phyloP scores from a whole-genome alignment of 164 flowering plant genomes.

The Saururus chinensis region DNA sequence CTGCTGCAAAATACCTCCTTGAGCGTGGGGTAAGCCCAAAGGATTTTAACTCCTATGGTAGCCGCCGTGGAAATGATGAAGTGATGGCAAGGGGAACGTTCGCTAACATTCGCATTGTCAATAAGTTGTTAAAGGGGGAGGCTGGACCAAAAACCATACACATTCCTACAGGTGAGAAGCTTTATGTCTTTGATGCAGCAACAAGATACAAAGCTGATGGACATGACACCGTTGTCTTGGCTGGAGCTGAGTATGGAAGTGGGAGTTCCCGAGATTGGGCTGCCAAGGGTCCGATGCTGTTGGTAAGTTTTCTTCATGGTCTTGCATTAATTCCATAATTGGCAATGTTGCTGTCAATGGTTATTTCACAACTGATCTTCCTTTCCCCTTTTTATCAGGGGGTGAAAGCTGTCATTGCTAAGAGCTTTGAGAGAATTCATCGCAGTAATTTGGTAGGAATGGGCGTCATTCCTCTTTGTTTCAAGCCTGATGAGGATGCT shows the following conservation, averaged over 20 bases:
- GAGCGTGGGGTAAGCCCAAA: constrained; percentile 49
- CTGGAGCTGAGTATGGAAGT: constrained; percentile 81
- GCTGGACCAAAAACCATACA: constrained; percentile 62
- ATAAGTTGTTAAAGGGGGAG: constrained; percentile 65
- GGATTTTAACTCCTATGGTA: constrained; percentile 75
- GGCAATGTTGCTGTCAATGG: no score
- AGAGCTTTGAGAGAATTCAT: constrained; percentile 40
- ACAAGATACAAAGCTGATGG: constrained; percentile 59
- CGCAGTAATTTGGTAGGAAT: constrained; percentile 37
- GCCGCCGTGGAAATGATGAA: constrained; percentile 75
- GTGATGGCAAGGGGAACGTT: constrained; percentile 74
- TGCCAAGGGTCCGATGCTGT: constrained; percentile 73
- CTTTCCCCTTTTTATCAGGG: constrained; percentile 15
- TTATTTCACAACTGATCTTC: no score
- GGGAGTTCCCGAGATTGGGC: constrained; percentile 89
- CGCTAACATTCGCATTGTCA: constrained; percentile 64
- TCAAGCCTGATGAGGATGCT: constrained; percentile 39
- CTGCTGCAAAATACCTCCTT: constrained; percentile 59
- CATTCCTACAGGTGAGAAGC: constrained; percentile 62
- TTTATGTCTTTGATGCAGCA: constrained; percentile 59
- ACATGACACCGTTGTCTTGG: constrained; percentile 48
- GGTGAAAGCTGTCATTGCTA: constrained; percentile 37
- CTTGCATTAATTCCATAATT: not conserved
- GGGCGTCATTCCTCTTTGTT: constrained; percentile 38
- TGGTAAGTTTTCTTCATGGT: constrained; percentile 23